phyloP scores from a whole-genome alignment of 306 rosid genomes.

The Malus asiatica region DNA sequence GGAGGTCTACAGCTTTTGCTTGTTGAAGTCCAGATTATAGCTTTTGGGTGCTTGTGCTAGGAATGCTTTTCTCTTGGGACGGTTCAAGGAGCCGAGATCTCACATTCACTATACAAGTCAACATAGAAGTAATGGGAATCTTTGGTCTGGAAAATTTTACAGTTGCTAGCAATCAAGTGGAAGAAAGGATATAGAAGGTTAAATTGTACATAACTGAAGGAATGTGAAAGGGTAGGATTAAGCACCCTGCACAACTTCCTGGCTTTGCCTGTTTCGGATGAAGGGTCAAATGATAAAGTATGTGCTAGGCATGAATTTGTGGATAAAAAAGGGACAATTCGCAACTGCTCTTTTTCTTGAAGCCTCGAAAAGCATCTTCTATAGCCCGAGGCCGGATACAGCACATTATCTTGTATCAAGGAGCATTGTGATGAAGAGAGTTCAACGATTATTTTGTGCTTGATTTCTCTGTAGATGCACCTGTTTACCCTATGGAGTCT shows the following conservation, averaged over 20 bases:
- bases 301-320: not conserved
- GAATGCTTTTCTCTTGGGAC: not conserved
- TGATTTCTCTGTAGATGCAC: not conserved
- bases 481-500: not conserved
- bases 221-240: not conserved
- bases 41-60: not conserved
- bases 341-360: not conserved
- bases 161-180: not conserved
- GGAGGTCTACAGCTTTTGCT: not conserved
- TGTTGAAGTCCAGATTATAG: not conserved
- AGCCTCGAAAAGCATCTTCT: not conserved
- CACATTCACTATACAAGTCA: not conserved
- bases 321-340: not conserved
- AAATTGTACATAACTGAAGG: not conserved
- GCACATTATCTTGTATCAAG: too few species aligned
- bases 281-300: not conserved
- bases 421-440: not conserved
- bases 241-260: not conserved
- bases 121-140: not conserved
- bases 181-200: not conserved
- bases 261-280: not conserved
- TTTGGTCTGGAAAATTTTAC: not conserved
- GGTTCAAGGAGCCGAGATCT: not conserved
- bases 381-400: not conserved
- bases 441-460: not conserved